Evolutionary conservation across 179 eudicot genomes (phyloP).

Genomic region (Spergularia azorica): DNA sequence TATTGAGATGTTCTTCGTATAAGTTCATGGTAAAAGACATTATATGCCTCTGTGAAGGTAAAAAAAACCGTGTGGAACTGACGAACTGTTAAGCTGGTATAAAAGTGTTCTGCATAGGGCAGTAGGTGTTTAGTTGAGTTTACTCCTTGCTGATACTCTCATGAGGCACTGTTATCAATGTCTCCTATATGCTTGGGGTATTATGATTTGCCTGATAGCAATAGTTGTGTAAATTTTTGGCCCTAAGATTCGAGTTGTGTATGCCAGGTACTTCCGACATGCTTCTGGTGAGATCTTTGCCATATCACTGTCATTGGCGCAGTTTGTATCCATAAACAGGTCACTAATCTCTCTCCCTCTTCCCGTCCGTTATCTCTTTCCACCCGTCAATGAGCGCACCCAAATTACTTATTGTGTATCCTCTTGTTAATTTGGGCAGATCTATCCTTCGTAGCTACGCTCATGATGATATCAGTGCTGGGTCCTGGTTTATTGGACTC

Average conservation of each 20-base stretch:
- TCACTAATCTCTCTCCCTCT: conserved; percentile 13
- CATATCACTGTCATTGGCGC: conserved; percentile 80
- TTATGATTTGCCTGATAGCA: conserved; percentile 13
- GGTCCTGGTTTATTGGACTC: conserved; percentile 93
- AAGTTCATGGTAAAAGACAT: neutral
- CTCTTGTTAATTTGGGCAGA: conserved; percentile 42
- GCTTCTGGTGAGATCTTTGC: conserved; percentile 91
- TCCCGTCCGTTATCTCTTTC: neutral
- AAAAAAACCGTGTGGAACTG: neutral
- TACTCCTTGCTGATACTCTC: neutral
- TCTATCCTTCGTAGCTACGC: conserved; percentile 70
- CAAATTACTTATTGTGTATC: neutral
- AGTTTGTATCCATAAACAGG: conserved; percentile 84
- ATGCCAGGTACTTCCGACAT: conserved; percentile 73
- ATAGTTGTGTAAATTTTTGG: neutral
- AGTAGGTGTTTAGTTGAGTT: neutral
- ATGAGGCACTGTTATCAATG: neutral
- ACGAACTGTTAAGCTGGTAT: neutral
- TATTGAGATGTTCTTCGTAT: neutral
- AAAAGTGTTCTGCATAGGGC: neutral
- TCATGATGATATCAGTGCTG: conserved; percentile 84
- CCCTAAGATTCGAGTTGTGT: neutral
- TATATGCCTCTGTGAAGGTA: neutral
- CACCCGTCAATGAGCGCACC: neutral
- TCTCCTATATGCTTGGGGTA: neutral